phyloP scores from a whole-genome alignment of 805 yeast species.

The Ogataea saltuana region DNA sequence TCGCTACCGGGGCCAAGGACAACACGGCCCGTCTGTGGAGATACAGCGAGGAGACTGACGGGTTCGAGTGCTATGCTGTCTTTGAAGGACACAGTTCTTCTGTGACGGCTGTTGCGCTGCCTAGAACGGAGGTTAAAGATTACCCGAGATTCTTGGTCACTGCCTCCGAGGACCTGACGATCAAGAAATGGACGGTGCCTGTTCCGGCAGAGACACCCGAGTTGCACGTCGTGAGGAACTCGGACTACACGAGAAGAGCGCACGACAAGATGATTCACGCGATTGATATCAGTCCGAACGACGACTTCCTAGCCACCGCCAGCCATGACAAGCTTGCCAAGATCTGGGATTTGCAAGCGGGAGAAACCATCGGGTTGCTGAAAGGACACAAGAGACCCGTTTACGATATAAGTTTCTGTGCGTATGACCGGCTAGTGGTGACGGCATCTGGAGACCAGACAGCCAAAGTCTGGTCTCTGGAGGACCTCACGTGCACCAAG shows the following conservation, averaged over 20 bases:
- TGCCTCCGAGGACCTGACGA: constrained; percentile 81
- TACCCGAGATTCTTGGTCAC: constrained; percentile 75
- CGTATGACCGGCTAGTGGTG: constrained; percentile 70
- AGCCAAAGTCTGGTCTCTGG: constrained; percentile 82
- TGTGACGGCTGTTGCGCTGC: constrained; percentile 78
- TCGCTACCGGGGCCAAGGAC: constrained; percentile 92
- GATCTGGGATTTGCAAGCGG: constrained; percentile 82
- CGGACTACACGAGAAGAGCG: constrained; percentile 90
- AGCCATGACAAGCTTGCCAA: constrained; percentile 92
- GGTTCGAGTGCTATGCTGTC: constrained; percentile 51
- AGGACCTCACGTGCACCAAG: constrained; percentile 69
- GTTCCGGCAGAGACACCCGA: constrained; percentile 28
- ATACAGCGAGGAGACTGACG: constrained; percentile 45
- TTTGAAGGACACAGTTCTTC: constrained; percentile 88
- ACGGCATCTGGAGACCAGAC: constrained; percentile 95
- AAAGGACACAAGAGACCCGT: constrained; percentile 93
- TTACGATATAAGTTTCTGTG: constrained; percentile 87
- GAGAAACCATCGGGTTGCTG: constrained; percentile 82
- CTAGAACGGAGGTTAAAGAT: constrained; percentile 47
- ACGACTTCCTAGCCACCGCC: constrained; percentile 86
- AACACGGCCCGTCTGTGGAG: constrained; percentile 82
- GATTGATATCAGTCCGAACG: constrained; percentile 87
- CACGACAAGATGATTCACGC: constrained; percentile 96
- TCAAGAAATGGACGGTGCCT: constrained; percentile 83
- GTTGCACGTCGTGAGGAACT: constrained; percentile 46